These are phyloP conservation scores for Monosporascus sp. DNA, from an alignment of 2,329 filamentous ascomycete species.

Conservation along the genomic window DNA sequence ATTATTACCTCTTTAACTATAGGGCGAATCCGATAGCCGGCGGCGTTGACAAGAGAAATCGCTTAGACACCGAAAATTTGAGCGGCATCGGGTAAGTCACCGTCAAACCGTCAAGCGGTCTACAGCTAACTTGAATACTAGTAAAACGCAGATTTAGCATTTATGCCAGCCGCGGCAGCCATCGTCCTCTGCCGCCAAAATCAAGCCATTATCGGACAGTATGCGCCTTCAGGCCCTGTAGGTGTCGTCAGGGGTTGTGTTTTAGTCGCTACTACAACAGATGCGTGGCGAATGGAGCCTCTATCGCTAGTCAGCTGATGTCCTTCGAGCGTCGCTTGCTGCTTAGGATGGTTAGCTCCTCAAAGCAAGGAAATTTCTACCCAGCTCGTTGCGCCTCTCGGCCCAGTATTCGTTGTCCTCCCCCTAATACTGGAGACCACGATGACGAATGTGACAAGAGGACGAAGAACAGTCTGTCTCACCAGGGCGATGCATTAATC, in stretches of 20 bases:
- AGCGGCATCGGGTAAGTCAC: slow-evolving; percentile 72
- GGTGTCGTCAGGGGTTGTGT: background rate
- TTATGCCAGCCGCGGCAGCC: background rate
- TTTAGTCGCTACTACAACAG: background rate
- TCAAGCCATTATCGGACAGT: background rate
- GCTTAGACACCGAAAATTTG: slow-evolving; percentile 68
- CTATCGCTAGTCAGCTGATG: too few relatives aligned
- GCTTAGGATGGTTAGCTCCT: too few relatives aligned
- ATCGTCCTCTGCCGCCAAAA: background rate
- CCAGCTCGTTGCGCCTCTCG: too few relatives aligned
- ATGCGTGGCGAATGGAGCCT: background rate
- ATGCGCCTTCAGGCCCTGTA: background rate
- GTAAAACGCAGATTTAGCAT: slow-evolving; percentile 25
- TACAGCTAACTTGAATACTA: slow-evolving; percentile 15
- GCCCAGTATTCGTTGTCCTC: too few relatives aligned
- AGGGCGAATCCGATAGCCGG: slow-evolving; percentile 78
- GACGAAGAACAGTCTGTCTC: too few relatives aligned
- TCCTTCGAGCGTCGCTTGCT: too few relatives aligned
- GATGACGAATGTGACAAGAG: too few relatives aligned
- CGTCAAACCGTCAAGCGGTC: slow-evolving; percentile 60
- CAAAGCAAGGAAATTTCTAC: too few relatives aligned
- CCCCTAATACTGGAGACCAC: too few relatives aligned
- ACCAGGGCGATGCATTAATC: too few relatives aligned
- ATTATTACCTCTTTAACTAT: slow-evolving; percentile 99
- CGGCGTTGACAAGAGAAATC: slow-evolving; percentile 74